Evolutionary conservation across 257 asterid genomes (phyloP), one percentile per base, ranked within the genome.

Genomic region (Salvia rosmarinus): DNA sequence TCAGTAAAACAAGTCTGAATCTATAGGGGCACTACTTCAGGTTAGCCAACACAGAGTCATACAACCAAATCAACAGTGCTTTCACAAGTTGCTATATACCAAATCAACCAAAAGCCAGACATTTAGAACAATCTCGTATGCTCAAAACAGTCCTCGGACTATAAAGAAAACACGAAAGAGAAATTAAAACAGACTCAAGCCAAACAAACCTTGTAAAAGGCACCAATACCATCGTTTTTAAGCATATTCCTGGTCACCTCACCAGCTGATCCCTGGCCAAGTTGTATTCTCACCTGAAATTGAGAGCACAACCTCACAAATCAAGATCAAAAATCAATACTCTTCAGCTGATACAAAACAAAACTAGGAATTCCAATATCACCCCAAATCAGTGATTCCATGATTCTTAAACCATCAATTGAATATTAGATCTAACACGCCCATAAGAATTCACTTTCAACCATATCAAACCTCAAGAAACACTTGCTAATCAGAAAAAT

Each of bases 221-320:
- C 97, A 70, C 95, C 94, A 66, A 85, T 1, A 6, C 99, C 99
- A 28, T 95, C 96, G 54, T 91, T 95, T 70, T 89, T 88, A n/a
- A 95, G 85, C 99, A 95, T 95, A 80, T n/a, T 87, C 75, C 68
- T 84, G 30, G 99, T 85, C 50, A 95, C 92, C 5, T 56, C 80
- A 12, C 14, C 89, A 6, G 96, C 99, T 70, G 99, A 95, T 69
- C 99, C 98, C 81, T 95, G 98, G 9, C 99, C 99, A 87, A 95
- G 82, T 65, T 95, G 99, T 70, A 95, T 95, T 77, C 99, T 88
- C 81, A 91, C 99, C 99, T 95, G 82, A 50, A 79, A 75, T 64
- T 1, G 42, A 58, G 54, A 67, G 28, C 5, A 56, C 7, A 73
- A 23, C 23, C 28, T 23, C 71, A 73, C 47, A 61, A 58, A 74